A percentile compares a stretch with the other conserved stretches of the same genome.
These are phyloP conservation scores for Neofusicoccum kwambonambiense DNA, from an alignment of 2,329 filamentous ascomycete species.

Conservation along the genomic window DNA sequence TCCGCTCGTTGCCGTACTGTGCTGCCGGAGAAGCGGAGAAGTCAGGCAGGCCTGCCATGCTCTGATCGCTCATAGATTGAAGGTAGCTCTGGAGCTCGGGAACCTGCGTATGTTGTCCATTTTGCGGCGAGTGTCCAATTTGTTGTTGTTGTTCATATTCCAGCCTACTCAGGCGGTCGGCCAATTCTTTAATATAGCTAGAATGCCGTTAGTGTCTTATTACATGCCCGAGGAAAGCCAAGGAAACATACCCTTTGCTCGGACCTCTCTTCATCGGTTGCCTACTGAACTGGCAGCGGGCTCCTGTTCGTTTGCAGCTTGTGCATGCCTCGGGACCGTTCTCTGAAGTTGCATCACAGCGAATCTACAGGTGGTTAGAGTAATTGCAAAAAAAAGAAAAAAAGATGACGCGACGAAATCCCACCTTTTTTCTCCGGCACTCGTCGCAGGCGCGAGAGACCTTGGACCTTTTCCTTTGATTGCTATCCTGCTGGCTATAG, in stretches of 20 bases:
- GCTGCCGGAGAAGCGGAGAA: constrained; percentile 28
- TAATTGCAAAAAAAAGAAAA: too few species aligned
- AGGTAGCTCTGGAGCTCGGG: constrained; percentile 16
- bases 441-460: constrained; percentile 44
- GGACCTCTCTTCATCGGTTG: constrained; percentile 43
- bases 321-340: constrained; percentile 41
- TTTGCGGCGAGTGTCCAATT: constrained; percentile 14
- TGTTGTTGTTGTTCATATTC: constrained; percentile 23
- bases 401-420: not conserved
- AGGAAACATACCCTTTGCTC: constrained; percentile 37
- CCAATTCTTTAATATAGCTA: constrained; percentile 42
- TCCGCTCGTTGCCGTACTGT: constrained; percentile 30
- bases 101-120: constrained; percentile 2
- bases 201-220: not conserved
- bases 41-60: constrained; percentile 26
- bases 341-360: constrained; percentile 41
- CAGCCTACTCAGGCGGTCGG: constrained; percentile 38
- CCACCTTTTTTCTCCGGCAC: constrained; percentile 43
- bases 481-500: constrained; percentile 37
- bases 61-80: constrained; percentile 27
- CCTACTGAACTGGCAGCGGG: constrained; percentile 41
- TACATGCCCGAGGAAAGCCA: not conserved
- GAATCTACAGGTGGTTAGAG: constrained; percentile 29
- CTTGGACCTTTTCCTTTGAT: constrained; percentile 36
- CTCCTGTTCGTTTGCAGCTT: constrained; percentile 40